phyloP scores from a whole-genome alignment of 202 grass and related monocot species.

The Schoenoplectus triqueter region DNA sequence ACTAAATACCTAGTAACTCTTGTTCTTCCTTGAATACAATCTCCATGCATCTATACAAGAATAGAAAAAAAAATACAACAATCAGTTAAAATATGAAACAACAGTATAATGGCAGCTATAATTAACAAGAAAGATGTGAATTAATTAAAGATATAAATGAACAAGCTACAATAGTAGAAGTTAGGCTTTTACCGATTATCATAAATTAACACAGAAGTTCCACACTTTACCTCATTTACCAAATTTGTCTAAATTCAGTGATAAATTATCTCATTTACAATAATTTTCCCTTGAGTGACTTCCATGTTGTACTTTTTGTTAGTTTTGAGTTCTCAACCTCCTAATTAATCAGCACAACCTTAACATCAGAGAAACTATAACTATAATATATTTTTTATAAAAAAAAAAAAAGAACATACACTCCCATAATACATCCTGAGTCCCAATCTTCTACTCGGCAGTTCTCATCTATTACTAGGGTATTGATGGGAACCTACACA shows the following conservation, averaged over 20 bases:
- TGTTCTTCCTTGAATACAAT: too few species aligned
- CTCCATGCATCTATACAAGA: too few species aligned
- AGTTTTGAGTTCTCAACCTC: background rate
- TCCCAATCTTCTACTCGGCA: constrained; percentile 88
- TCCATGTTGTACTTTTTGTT: background rate
- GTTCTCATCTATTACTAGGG: constrained; percentile 81
- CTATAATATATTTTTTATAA: background rate
- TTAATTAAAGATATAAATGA: too few species aligned
- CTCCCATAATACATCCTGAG: constrained; percentile 86
- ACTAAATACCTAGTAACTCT: too few species aligned
- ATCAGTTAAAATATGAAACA: too few species aligned
- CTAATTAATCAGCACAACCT: background rate
- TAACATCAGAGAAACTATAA: background rate
- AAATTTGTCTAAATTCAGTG: background rate
- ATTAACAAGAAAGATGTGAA: too few species aligned
- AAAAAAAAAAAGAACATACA: constrained; percentile 45
- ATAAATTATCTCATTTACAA: constrained; percentile 10
- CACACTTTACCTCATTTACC: background rate
- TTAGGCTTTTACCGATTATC: constrained; percentile 80
- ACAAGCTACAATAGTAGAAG: constrained; percentile 26
- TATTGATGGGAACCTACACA: constrained; percentile 67
- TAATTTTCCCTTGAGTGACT: background rate
- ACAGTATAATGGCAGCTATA: too few species aligned
- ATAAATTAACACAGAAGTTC: background rate
- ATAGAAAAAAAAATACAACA: too few species aligned